Percentiles rank a stretch among this genome's conserved stretches.
phyloP scores from a whole-genome alignment of 2,329 filamentous ascomycete genomes.

The Colletotrichum limetticola region DNA sequence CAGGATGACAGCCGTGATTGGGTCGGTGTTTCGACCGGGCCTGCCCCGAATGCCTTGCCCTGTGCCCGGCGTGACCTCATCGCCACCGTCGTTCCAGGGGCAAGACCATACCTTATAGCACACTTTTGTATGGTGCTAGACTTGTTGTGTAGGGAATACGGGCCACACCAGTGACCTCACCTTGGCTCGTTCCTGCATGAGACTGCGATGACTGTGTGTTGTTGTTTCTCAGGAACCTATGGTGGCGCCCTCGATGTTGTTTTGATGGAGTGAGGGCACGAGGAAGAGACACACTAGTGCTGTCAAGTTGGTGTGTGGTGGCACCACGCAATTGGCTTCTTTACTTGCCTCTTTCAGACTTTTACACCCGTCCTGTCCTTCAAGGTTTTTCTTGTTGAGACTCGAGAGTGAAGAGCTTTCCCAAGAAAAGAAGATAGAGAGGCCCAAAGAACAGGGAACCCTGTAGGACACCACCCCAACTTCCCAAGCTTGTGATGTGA shows the following conservation, averaged over 20 bases:
- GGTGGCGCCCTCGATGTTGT: background rate
- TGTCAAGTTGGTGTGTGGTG: conserved; percentile 6
- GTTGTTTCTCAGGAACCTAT: background rate
- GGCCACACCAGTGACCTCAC: conserved; percentile 7
- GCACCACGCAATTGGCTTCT: background rate
- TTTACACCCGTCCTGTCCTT: background rate
- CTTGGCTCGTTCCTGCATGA: conserved; percentile 17
- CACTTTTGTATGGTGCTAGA: background rate
- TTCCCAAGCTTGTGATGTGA: background rate
- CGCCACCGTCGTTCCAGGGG: background rate
- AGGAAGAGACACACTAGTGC: background rate
- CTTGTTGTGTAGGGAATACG: background rate
- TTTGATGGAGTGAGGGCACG: background rate
- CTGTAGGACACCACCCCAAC: background rate
- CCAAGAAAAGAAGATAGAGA: conserved; percentile 6
- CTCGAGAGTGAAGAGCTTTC: background rate
- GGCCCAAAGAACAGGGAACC: background rate
- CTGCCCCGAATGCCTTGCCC: conserved; percentile 12
- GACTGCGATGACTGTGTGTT: background rate
- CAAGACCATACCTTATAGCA: background rate
- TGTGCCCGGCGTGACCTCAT: conserved; percentile 1
- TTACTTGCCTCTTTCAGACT: conserved; percentile 18
- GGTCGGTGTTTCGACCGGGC: conserved; percentile 6
- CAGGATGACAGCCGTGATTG: conserved; percentile 26
- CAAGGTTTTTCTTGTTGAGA: background rate